Evolutionary conservation across 805 yeast genomes (phyloP).

Genomic region (Yarrowia sp.): DNA sequence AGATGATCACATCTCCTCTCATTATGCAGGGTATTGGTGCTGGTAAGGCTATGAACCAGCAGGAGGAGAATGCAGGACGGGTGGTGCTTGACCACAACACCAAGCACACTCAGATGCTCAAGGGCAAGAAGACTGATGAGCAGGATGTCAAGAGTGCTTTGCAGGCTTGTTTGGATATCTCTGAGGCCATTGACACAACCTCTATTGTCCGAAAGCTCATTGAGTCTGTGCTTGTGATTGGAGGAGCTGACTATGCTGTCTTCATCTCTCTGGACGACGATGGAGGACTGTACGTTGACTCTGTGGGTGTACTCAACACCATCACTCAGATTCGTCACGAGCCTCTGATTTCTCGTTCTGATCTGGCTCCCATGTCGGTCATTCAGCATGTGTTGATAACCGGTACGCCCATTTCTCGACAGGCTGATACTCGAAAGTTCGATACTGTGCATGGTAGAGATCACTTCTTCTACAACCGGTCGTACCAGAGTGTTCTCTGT

Average conservation of each 20-base stretch:
- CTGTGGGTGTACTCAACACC: constrained; percentile 36
- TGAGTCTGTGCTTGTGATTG: constrained; percentile 42
- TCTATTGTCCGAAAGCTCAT: constrained; percentile 44
- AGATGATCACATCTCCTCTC: constrained; percentile 6
- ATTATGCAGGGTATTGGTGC: constrained; percentile 26
- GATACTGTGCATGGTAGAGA: constrained; percentile 42
- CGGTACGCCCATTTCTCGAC: constrained; percentile 43
- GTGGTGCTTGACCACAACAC: constrained; percentile 11
- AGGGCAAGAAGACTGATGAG: constrained; percentile 18
- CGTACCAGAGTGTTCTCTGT: constrained; percentile 44
- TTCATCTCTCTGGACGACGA: constrained; percentile 38
- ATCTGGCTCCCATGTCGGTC: constrained; percentile 46
- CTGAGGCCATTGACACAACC: constrained; percentile 46
- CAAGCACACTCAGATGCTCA: constrained; percentile 20
- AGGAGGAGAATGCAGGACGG: constrained; percentile 1
- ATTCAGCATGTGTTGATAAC: constrained; percentile 43
- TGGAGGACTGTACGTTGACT: constrained; percentile 37
- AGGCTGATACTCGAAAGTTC: constrained; percentile 42
- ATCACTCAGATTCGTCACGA: constrained; percentile 40
- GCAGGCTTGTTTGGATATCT: constrained; percentile 49
- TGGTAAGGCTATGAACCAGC: constrained; percentile 12
- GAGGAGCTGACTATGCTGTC: constrained; percentile 43
- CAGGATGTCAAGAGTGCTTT: constrained; percentile 42
- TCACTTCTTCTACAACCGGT: constrained; percentile 42
- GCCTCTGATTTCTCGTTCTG: constrained; percentile 43